phyloP scores from a whole-genome alignment of 257 asterid species.

The Primulina eburnea region DNA sequence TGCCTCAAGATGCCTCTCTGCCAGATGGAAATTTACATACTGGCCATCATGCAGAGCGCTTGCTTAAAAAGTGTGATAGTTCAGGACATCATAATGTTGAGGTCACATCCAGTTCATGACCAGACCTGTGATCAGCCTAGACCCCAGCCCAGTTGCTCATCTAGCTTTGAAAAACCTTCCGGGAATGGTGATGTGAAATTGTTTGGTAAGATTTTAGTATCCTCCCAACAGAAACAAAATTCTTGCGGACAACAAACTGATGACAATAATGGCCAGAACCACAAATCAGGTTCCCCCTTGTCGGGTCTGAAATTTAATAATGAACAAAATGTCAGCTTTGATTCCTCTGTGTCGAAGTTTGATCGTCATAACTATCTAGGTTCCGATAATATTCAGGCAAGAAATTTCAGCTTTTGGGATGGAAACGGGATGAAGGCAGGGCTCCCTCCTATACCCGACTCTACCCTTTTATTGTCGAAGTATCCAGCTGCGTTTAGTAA shows the following conservation, averaged over 20 bases:
- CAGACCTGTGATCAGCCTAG: not conserved
- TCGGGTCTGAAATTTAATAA: slow-evolving; percentile 35
- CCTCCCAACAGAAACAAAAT: not conserved
- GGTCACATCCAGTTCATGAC: not conserved
- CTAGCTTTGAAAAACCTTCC: not conserved
- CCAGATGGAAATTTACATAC: slow-evolving; percentile 34
- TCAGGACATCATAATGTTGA: not conserved
- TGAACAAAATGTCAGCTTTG: slow-evolving; percentile 39
- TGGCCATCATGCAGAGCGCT: slow-evolving; percentile 31
- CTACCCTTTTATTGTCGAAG: slow-evolving; percentile 57
- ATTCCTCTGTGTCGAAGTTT: slow-evolving; percentile 42
- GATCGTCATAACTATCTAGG: slow-evolving; percentile 36
- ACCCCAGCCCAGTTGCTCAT: not conserved
- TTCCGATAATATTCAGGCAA: slow-evolving; percentile 43
- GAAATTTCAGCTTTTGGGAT: slow-evolving; percentile 57
- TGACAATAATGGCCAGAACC: slow-evolving; percentile 25
- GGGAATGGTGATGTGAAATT: not conserved
- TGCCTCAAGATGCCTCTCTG: slow-evolving; percentile 34
- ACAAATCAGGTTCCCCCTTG: slow-evolving; percentile 36
- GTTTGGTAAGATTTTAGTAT: not conserved
- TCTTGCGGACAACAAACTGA: slow-evolving; percentile 11
- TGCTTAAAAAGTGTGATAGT: slow-evolving; percentile 43
- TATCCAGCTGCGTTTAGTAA: slow-evolving; percentile 77
- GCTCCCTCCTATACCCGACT: slow-evolving; percentile 52
- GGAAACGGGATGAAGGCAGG: slow-evolving; percentile 51